Base-by-base conservation (phyloP, 148 eudicot species). In the Chenopodium suecicum region DNA sequence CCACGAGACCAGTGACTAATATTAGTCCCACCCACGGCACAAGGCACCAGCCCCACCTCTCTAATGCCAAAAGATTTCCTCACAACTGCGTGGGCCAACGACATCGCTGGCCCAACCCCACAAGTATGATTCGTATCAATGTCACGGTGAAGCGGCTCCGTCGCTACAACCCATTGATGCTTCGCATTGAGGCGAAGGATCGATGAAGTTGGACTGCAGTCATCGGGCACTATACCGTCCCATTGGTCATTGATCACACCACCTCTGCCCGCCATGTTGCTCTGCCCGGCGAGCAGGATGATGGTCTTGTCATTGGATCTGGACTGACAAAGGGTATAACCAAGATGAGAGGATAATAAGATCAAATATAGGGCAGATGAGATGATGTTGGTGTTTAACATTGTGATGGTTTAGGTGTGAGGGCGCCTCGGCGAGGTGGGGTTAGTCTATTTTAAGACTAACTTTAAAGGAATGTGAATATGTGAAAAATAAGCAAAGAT, bases 201-300 rank as follows among this genome's bases (percentile, higher is more conserved):
- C 4, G 80, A 48, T 0, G 86, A 83, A 73, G 67, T 86, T 11
- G 91, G 68, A 0, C 72, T 50, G 69, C 83, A 84, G 23, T 88
- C 77, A 0, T 56, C 68, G 1, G 92, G 94, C 7, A 90, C 75
- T 46, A 89, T 2, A 2, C 90, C 85, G 69, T 92, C 92, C 94
- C 94, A 94, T 0, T 80, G 80, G 29, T 77, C 75, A 74, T 87
- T 85, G 3, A 80, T 44, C 4, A 94, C 94, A 0, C 98, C 98
- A 6, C 98, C 98, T 34, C 98, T 86, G 48, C 98, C 98, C 17
- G 96, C 81, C 96, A 92, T 94, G 89, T 94, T 94, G 88, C 98
- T 94, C 31, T 94, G 98, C 11, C 98, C 98, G 62, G 98, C 96
- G 16, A 94, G 81, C 3, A 94, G 64, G 87, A 92, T 80, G 48